A percentile compares a stretch with the other conserved stretches of the same genome.
phyloP scores from a whole-genome alignment of 2,329 filamentous ascomycete genomes.

The Talaromyces pinophilus region DNA sequence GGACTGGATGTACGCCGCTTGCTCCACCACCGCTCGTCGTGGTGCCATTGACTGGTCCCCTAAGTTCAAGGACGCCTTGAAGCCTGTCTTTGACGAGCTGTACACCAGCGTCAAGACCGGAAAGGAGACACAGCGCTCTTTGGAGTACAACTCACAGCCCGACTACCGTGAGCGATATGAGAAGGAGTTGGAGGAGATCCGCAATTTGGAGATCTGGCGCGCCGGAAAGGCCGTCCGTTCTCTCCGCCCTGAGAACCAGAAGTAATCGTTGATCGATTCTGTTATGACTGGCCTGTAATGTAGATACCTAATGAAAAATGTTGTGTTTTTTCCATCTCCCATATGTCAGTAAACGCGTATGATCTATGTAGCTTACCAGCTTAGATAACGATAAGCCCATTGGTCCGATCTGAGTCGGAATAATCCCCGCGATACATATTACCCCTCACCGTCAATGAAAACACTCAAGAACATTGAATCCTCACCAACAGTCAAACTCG shows the following conservation, averaged over 20 bases:
- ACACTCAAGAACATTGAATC: no score
- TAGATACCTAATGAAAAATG: constrained; percentile 23
- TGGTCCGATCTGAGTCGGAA: neutral
- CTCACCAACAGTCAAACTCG: no score
- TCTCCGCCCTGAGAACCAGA: constrained; percentile 84
- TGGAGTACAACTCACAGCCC: constrained; percentile 93
- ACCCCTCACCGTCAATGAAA: neutral
- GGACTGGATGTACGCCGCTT: constrained; percentile 99
- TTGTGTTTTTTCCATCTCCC: neutral
- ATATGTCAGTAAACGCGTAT: neutral
- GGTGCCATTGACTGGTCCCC: constrained; percentile 99
- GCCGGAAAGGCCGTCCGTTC: constrained; percentile 94
- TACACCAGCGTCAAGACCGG: constrained; percentile 92
- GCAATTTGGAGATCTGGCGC: constrained; percentile 97
- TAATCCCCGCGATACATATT: neutral
- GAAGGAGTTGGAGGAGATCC: constrained; percentile 98
- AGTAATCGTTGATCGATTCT: constrained; percentile 50
- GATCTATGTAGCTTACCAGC: neutral
- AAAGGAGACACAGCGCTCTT: constrained; percentile 90
- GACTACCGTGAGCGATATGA: constrained; percentile 98
- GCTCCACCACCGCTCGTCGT: constrained; percentile 96
- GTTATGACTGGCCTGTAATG: constrained; percentile 22
- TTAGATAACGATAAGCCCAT: constrained; percentile 12
- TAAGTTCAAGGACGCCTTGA: constrained; percentile 95
- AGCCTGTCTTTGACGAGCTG: constrained; percentile 97